These are phyloP conservation scores for Plantago rigida DNA, from an alignment of 305 asterid species.

Conservation along the genomic window DNA sequence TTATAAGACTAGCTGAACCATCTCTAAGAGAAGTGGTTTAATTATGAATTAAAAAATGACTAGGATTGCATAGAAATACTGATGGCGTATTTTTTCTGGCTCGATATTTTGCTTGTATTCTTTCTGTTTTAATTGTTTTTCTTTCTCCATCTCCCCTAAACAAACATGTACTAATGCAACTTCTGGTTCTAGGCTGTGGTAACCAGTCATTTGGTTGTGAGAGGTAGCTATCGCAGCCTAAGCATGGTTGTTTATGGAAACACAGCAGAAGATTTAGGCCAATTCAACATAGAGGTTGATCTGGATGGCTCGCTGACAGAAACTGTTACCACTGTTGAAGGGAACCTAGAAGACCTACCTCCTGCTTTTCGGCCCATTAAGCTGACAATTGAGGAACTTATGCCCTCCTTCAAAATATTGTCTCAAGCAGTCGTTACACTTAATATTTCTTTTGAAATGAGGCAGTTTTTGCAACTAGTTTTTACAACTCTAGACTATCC, in stretches of 20 bases:
- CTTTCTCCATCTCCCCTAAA: background rate
- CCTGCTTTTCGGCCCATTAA: slow-evolving; percentile 66
- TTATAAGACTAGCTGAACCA: too few species aligned
- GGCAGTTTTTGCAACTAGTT: slow-evolving; percentile 46
- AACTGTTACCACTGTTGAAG: slow-evolving; percentile 63
- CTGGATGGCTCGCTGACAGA: slow-evolving; percentile 71
- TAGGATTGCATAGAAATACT: too few species aligned
- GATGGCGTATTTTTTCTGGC: too few species aligned
- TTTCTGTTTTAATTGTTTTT: background rate
- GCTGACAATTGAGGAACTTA: slow-evolving; percentile 56
- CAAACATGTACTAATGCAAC: slow-evolving; percentile 21
- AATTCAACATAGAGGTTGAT: slow-evolving; percentile 86
- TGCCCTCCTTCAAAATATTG: slow-evolving; percentile 51
- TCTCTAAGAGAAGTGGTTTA: too few species aligned
- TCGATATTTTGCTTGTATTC: too few species aligned
- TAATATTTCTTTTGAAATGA: slow-evolving; percentile 57
- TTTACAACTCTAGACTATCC: slow-evolving; percentile 49
- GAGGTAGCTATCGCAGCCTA: slow-evolving; percentile 95
- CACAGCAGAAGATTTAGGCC: slow-evolving; percentile 91
- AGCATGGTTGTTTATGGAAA: slow-evolving; percentile 95
- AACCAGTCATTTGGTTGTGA: slow-evolving; percentile 83
- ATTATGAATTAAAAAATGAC: too few species aligned
- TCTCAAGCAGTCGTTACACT: slow-evolving; percentile 36
- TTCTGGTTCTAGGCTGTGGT: slow-evolving; percentile 57
- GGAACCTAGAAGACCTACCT: slow-evolving; percentile 87